A percentile compares a stretch with the other conserved stretches of the same genome.
phyloP scores from a whole-genome alignment of 2,329 filamentous ascomycete species.

The Scedosporium dehoogii region DNA sequence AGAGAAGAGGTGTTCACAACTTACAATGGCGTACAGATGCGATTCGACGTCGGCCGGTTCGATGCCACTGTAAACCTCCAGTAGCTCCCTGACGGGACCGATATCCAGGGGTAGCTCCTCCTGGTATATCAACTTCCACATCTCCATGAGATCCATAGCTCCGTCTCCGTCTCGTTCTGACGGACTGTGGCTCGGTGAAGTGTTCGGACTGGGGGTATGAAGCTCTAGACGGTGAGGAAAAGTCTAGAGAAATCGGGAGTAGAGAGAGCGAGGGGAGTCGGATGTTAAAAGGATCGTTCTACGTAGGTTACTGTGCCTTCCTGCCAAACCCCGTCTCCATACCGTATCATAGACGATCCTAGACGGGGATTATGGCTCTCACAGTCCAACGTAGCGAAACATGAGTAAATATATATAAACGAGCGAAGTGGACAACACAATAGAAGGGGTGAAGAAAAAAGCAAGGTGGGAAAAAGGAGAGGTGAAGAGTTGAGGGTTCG shows the following conservation, averaged over 20 bases:
- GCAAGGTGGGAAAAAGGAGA: background rate
- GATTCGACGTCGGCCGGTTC: slow-evolving; percentile 22
- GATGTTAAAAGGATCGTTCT: background rate
- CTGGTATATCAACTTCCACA: slow-evolving; percentile 12
- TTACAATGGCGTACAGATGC: slow-evolving; percentile 12
- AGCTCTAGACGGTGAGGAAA: no score
- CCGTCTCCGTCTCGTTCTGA: background rate
- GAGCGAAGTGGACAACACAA: background rate
- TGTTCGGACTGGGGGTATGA: no score
- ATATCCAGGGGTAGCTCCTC: slow-evolving; percentile 24
- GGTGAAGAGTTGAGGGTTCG: no score
- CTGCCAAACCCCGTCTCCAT: background rate
- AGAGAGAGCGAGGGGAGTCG: background rate
- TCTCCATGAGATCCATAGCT: slow-evolving; percentile 11
- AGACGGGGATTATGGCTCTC: background rate
- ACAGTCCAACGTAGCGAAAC: background rate
- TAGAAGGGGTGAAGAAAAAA: background rate
- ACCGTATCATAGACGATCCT: background rate
- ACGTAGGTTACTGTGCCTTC: background rate
- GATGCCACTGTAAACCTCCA: slow-evolving; percentile 28
- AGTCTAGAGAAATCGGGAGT: background rate
- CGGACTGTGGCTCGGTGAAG: no score
- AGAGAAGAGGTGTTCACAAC: background rate
- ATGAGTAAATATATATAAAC: background rate
- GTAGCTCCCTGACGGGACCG: slow-evolving; percentile 23